These are phyloP conservation scores for Russula emetica DNA, from an alignment of 768 basidiomycete genomes.

Conservation along the genomic window DNA sequence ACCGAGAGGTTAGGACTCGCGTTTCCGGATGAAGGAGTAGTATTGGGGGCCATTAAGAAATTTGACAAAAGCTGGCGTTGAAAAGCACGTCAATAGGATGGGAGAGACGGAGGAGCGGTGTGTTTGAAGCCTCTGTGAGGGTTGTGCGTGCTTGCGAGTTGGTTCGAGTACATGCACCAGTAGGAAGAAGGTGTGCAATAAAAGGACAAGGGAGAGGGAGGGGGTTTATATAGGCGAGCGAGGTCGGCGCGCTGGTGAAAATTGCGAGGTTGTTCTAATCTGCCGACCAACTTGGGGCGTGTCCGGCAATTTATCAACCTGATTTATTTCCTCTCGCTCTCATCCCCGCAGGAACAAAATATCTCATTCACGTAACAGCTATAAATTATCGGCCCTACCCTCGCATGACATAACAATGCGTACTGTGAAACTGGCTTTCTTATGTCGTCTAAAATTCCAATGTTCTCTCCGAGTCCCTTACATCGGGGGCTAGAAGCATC, in stretches of 20 bases:
- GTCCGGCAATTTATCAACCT: background rate
- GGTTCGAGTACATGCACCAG: constrained; percentile 91
- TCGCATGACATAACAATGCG: no score
- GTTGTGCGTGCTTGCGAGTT: constrained; percentile 86
- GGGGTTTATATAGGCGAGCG: constrained; percentile 16
- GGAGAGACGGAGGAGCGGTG: constrained; percentile 63
- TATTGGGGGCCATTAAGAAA: constrained; percentile 47
- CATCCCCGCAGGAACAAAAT: background rate
- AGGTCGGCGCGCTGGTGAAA: background rate
- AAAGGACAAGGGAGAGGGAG: background rate
- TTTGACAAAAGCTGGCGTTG: constrained; percentile 31
- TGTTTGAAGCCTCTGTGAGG: constrained; percentile 83
- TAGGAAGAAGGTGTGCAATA: background rate
- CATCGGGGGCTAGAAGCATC: background rate
- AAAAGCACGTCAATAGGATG: constrained; percentile 32
- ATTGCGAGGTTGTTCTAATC: background rate
- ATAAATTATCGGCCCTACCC: no score
- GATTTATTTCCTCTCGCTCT: background rate
- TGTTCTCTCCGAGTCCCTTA: background rate
- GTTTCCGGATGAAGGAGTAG: constrained; percentile 51
- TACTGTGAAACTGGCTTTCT: no score
- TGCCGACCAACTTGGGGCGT: background rate
- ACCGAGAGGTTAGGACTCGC: constrained; percentile 59
- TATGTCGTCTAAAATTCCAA: no score
- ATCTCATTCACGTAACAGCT: background rate